Conservation (phyloP, 805 yeast genomes). For the Yueomyces sinensis region DNA sequence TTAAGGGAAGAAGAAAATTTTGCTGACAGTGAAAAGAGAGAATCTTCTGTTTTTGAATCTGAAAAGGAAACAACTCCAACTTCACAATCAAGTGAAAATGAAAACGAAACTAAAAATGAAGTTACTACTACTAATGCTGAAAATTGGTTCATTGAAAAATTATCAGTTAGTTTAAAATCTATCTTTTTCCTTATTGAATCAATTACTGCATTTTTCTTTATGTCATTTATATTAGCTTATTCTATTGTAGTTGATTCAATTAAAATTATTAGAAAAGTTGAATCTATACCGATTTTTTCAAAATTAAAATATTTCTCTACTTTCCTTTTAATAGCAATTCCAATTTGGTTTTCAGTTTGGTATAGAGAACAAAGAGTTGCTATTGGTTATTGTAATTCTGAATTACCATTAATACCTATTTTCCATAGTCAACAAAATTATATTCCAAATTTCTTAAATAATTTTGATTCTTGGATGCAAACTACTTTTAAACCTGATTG, state of each 20-base stretch:
- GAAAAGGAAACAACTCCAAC: no score
- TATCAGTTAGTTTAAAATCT: background rate
- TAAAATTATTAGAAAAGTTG: background rate
- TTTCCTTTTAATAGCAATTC: constrained; percentile 8
- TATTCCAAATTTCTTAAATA: background rate
- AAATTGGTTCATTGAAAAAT: no score
- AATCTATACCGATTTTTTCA: background rate
- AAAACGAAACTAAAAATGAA: no score
- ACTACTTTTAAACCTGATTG: constrained; percentile 46
- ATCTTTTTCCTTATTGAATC: background rate
- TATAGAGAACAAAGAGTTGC: constrained; percentile 49
- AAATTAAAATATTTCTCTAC: background rate
- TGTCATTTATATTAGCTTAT: background rate
- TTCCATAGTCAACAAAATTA: background rate
- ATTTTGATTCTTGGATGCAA: constrained; percentile 34
- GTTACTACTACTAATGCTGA: no score
- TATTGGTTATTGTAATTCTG: constrained; percentile 67
- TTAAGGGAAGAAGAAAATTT: no score
- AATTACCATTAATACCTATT: constrained; percentile 20
- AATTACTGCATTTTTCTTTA: no score
- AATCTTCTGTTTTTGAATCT: no score
- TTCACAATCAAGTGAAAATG: no score
- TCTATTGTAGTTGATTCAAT: background rate
- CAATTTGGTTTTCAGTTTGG: constrained; percentile 37
- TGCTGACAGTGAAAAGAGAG: no score